Evolutionary conservation across 371 early-diverging fungal genomes (phyloP), one percentile per base, ranked within the genome.

Genomic region (Choanephora cucurbitarum): DNA sequence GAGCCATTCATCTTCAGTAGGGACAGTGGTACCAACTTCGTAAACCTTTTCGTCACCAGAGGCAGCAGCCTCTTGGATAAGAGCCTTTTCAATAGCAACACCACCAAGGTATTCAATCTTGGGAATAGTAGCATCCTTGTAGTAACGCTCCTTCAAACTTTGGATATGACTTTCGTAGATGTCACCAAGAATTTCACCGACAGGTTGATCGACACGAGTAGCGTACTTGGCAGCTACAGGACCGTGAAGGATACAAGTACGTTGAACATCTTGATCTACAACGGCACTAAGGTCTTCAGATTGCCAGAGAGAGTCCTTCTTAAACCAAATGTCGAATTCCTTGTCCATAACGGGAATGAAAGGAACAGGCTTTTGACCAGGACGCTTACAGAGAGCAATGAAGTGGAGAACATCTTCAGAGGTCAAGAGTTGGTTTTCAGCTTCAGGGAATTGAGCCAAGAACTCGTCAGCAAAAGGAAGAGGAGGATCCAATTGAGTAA

Each of bases 251-350:
- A 97, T 94, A 74, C 92, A 91, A n/a, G 92, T 92, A 65, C 97
- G 86, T 58, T 87, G 87, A 19, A 92, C 90, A 72, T 97, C 97
- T 70, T 91, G 89, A 58, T 81, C 95, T 2, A 91, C 90, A 45
- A 97, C 91, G 28, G 97, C 95, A 46, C 89, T 89, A 14, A 96
- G 72, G 58, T 94, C 92, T 75, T 97, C 97, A 8, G 92, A 83
- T 75, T 97, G 97, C 96, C 97, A 96, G 51, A 96, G 80, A 31
- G 92, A 92, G 72, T 97, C 97, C 87, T 97, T 97, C 86, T 96
- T 95, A 81, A 95, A 88, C 93, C 94, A 92, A 46, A 87, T 81
- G 69, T 93, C 93, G 71, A 97, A 94, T 69, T 91, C 89, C 78
- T 91, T 91, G 70, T 95, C 95, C 60, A 96, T 67, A 23, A 91